Conservation (phyloP, 23 red algal species). For the Porphyridium purpureum region DNA sequence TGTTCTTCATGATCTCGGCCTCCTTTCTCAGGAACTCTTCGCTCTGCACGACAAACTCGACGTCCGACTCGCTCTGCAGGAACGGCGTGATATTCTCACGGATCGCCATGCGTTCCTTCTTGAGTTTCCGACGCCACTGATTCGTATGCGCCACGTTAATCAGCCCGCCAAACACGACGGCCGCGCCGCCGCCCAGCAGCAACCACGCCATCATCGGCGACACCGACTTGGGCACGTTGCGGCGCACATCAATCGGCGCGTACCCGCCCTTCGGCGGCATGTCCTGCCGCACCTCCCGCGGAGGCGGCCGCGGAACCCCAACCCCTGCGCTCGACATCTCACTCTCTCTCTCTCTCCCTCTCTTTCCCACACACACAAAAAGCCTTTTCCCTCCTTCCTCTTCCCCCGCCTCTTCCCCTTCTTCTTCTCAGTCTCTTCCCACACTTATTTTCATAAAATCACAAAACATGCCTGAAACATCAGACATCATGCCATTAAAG, state of each 20-base stretch:
- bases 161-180: conserved; percentile 54
- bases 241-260: conserved; percentile 53
- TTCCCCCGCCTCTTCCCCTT: no score
- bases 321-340: no score
- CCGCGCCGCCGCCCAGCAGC: conserved; percentile 35
- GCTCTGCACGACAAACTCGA: conserved; percentile 23
- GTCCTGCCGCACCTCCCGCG: conserved; percentile 67
- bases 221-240: conserved; percentile 76
- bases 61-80: conserved; percentile 85
- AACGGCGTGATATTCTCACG: conserved; percentile 56
- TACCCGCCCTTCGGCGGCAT: conserved; percentile 82
- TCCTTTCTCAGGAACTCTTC: conserved; percentile 27
- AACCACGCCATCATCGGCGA: conserved; percentile 27
- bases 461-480: no score
- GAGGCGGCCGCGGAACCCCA: conserved; percentile 77
- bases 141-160: background rate
- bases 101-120: conserved; percentile 46
- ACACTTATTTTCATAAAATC: no score
- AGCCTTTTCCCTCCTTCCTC: no score
- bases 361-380: no score
- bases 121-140: conserved; percentile 20
- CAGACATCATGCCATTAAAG: no score
- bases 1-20: conserved; percentile 60
- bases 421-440: no score
- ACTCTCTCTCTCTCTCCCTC: no score